Evolutionary conservation across 495 filamentous ascomycete genomes (phyloP).

Genomic region (Trichoderma orchidacearum): DNA sequence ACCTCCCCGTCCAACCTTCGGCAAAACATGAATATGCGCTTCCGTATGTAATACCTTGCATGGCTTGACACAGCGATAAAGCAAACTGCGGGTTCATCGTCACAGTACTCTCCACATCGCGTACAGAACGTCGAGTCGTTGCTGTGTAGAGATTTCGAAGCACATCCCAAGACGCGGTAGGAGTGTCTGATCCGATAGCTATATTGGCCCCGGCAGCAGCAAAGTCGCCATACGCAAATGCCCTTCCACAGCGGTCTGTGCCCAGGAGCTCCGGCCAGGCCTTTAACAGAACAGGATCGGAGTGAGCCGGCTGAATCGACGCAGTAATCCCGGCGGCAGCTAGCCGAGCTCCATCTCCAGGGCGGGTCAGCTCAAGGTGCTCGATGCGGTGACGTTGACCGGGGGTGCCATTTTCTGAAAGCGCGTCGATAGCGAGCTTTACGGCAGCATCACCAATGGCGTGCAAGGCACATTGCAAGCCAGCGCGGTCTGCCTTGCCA

Average conservation of each 20-base stretch:
- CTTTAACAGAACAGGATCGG: constrained; percentile 45
- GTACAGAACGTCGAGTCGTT: constrained; percentile 40
- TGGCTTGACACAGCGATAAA: constrained; percentile 33
- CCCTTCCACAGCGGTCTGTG: constrained; percentile 33
- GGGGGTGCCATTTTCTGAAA: constrained; percentile 29
- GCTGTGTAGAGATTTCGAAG: constrained; percentile 44
- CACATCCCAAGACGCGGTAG: constrained; percentile 41
- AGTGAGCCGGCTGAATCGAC: constrained; percentile 48
- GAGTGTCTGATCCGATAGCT: constrained; percentile 46
- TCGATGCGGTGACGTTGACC: constrained; percentile 44
- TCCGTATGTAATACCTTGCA: constrained; percentile 39
- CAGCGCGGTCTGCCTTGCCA: constrained; percentile 34
- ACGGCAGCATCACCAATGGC: constrained; percentile 51
- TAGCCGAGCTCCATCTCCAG: constrained; percentile 36
- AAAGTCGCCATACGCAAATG: constrained; percentile 51
- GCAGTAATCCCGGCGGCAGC: constrained; percentile 44
- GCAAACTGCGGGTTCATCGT: constrained; percentile 40
- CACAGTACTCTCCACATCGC: constrained; percentile 28
- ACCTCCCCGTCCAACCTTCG: constrained; percentile 33
- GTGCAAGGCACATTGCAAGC: constrained; percentile 50
- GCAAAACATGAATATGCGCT: constrained; percentile 46
- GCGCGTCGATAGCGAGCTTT: constrained; percentile 37
- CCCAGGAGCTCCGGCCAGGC: constrained; percentile 46
- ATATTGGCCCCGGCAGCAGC: constrained; percentile 35
- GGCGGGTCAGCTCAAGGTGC: constrained; percentile 44